Evolutionary conservation across 257 asterid genomes (phyloP).

Genomic region (Rubia yunnanensis): DNA sequence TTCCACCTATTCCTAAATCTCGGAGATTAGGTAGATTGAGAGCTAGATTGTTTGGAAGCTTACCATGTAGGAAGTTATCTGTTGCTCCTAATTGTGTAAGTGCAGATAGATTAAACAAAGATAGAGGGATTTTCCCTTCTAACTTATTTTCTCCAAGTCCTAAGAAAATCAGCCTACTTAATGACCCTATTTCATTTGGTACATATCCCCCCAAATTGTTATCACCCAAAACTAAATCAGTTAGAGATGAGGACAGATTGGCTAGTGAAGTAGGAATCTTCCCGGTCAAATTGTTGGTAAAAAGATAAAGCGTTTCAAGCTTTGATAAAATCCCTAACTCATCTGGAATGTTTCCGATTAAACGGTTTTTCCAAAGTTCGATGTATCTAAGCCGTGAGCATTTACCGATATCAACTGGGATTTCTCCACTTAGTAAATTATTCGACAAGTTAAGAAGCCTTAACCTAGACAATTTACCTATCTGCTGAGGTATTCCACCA

Average conservation of each 20-base stretch:
- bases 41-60: slow-evolving; percentile 15
- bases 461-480: slow-evolving; percentile 23
- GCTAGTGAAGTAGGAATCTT: slow-evolving; percentile 22
- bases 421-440: slow-evolving; percentile 4
- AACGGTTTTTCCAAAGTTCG: too few relatives aligned
- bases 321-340: slow-evolving; percentile 15
- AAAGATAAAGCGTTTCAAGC: slow-evolving; percentile 16
- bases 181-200: slow-evolving; percentile 21
- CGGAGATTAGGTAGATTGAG: slow-evolving; percentile 11
- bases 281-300: slow-evolving; percentile 20
- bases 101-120: background rate
- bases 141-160: slow-evolving; percentile 11
- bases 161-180: slow-evolving; percentile 9
- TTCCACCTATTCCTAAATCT: background rate
- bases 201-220: slow-evolving; percentile 11
- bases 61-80: slow-evolving; percentile 15
- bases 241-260: slow-evolving; percentile 15
- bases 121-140: slow-evolving; percentile 8
- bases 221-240: rapidly evolving
- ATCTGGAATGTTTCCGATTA: background rate
- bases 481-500: slow-evolving; percentile 24
- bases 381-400: background rate
- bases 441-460: slow-evolving; percentile 4
- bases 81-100: background rate
- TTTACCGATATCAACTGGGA: background rate